These are phyloP conservation scores for Rosa multiflora DNA, from an alignment of 306 rosid species.

Conservation along the genomic window DNA sequence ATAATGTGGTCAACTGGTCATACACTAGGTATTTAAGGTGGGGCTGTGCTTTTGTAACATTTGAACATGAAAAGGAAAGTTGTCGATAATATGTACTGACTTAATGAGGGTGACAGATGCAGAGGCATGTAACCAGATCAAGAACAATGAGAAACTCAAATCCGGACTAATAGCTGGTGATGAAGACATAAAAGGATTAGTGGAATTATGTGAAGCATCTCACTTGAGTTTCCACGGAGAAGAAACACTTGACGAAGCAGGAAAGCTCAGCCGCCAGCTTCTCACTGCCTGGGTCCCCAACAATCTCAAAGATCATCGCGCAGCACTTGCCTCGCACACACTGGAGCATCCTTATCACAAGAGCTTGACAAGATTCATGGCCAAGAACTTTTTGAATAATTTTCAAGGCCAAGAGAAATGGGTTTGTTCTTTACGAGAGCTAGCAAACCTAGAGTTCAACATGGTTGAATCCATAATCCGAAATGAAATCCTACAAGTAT, in stretches of 20 bases:
- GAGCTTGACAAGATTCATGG: constrained; percentile 40
- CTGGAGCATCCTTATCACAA: constrained; percentile 40
- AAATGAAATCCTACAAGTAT: constrained; percentile 38
- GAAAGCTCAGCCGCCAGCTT: constrained; percentile 23
- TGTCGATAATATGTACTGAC: not conserved
- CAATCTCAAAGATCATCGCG: constrained; percentile 28
- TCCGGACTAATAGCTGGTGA: not conserved
- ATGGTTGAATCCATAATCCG: constrained; percentile 27
- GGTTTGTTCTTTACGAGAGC: constrained; percentile 28
- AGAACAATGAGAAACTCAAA: constrained; percentile 23
- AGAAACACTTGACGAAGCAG: constrained; percentile 39
- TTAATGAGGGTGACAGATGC: not conserved
- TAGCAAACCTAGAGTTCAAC: constrained; percentile 33
- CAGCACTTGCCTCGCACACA: constrained; percentile 16
- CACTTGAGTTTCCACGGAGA: constrained; percentile 52
- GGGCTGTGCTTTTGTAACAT: too few species aligned
- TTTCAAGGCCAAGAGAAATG: constrained; percentile 13
- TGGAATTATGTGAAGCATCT: constrained; percentile 53
- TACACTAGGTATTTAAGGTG: too few species aligned
- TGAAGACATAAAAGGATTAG: constrained; percentile 35
- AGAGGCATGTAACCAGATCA: constrained; percentile 33
- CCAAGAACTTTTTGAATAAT: constrained; percentile 9
- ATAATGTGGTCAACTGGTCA: too few species aligned
- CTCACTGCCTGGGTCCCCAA: constrained; percentile 27
- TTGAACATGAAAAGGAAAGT: too few species aligned